Conservation (phyloP, 1,284 basidiomycete genomes). For the Schizophyllum amplum region DNA sequence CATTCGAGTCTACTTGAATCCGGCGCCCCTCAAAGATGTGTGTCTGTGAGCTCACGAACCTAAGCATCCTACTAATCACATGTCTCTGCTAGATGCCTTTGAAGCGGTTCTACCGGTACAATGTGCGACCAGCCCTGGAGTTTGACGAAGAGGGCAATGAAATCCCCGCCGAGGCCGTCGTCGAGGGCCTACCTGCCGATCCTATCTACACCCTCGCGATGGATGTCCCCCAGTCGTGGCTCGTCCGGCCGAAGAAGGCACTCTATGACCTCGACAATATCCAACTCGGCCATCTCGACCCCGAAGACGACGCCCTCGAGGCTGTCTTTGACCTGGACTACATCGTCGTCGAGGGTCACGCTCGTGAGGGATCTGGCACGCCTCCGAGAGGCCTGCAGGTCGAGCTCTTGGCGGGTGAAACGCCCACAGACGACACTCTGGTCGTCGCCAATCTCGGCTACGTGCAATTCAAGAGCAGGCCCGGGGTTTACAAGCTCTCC, state of each 20-base stretch:
- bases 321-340: constrained; percentile 85
- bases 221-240: constrained; percentile 87
- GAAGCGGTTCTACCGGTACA: constrained; percentile 91
- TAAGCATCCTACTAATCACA: not conserved
- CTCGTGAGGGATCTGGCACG: constrained; percentile 60
- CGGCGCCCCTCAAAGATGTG: constrained; percentile 60
- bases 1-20: constrained; percentile 73
- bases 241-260: constrained; percentile 84
- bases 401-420: constrained; percentile 52
- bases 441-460: constrained; percentile 96
- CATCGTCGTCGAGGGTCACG: constrained; percentile 91
- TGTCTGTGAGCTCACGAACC: constrained; percentile 14
- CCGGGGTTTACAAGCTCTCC: constrained; percentile 78
- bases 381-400: constrained; percentile 84
- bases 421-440: constrained; percentile 65
- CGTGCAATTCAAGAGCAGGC: constrained; percentile 90
- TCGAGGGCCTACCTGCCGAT: constrained; percentile 50
- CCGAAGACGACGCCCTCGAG: constrained; percentile 59
- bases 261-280: constrained; percentile 96
- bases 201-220: constrained; percentile 89
- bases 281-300: constrained; percentile 63
- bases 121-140: constrained; percentile 44
- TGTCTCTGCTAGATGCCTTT: constrained; percentile 60
- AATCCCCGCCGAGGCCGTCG: constrained; percentile 37
- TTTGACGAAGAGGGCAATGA: constrained; percentile 77